These are phyloP conservation scores for Ambrosia hybrid DNA, from an alignment of 140 eudicot species.

Conservation along the genomic window DNA sequence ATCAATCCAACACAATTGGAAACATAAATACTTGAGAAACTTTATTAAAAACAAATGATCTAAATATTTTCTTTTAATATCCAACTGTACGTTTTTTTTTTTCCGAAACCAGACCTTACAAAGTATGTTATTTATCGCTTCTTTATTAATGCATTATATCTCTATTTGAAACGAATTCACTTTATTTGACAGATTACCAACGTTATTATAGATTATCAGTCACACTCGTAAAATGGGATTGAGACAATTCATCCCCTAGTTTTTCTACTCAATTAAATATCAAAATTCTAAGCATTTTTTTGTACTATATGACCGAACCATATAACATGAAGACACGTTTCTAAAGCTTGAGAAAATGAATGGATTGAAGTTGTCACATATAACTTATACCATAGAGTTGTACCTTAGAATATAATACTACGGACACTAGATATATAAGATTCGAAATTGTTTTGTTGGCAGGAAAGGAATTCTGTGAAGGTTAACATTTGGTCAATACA, in stretches of 20 bases:
- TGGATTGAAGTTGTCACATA: too few relatives aligned
- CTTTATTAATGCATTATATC: too few relatives aligned
- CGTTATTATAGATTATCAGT: too few relatives aligned
- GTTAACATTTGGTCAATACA: slow-evolving; percentile 35
- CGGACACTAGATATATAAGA: not conserved
- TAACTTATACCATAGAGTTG: not conserved
- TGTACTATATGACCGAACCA: not conserved
- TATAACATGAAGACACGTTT: too few relatives aligned
- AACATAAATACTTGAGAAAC: slow-evolving; percentile 10
- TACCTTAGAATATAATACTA: not conserved
- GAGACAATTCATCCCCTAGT: too few relatives aligned
- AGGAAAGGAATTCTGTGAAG: slow-evolving; percentile 24
- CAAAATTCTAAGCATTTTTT: not conserved
- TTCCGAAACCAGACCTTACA: not conserved
- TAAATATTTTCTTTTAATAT: not conserved
- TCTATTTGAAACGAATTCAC: too few relatives aligned
- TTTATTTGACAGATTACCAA: too few relatives aligned
- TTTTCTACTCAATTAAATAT: not conserved
- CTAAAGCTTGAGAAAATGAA: too few relatives aligned
- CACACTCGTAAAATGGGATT: too few relatives aligned
- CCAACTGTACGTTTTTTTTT: not conserved
- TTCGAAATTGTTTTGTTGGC: slow-evolving; percentile 10
- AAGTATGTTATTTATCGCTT: not conserved
- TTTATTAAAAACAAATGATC: slow-evolving; percentile 5
- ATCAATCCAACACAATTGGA: slow-evolving; percentile 3